Percentiles rank a stretch among this genome's conserved stretches.
Conservation (phyloP, 1,139 yeast species). For the Fermentozyma sake region DNA sequence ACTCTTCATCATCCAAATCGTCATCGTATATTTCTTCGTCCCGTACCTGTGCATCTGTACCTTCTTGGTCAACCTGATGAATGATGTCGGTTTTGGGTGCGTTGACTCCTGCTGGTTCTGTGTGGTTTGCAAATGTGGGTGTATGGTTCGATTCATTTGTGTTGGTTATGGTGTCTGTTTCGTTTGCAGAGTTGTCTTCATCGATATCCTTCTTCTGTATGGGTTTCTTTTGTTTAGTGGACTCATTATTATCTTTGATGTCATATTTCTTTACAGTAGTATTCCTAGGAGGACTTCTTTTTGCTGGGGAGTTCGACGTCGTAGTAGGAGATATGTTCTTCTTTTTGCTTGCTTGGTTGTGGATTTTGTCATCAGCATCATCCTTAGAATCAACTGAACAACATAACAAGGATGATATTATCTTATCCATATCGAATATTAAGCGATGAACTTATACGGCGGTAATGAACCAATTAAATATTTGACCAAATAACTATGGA, state of each 20-base stretch:
- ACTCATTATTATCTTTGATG: neutral
- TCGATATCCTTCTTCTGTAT: constrained; percentile 27
- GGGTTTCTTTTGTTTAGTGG: constrained; percentile 1
- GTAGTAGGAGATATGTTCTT: neutral
- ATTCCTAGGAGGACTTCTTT: neutral
- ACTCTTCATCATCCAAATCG: constrained; percentile 22
- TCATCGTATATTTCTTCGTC: constrained; percentile 9
- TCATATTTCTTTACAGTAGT: neutral
- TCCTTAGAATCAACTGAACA: constrained; percentile 37
- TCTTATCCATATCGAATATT: constrained; percentile 16
- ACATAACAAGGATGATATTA: constrained; percentile 35
- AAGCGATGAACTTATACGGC: too few species aligned
- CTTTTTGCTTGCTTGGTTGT: constrained; percentile 8
- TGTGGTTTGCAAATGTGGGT: constrained; percentile 5
- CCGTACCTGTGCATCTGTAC: constrained; percentile 1
- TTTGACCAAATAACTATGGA: too few species aligned
- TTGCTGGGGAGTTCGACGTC: constrained; percentile 1
- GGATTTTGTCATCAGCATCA: constrained; percentile 25
- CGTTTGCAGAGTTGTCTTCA: constrained; percentile 40
- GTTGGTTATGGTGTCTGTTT: constrained; percentile 43
- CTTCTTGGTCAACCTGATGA: constrained; percentile 6
- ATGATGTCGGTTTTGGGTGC: constrained; percentile 3
- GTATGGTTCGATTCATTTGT: constrained; percentile 24
- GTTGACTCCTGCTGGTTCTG: constrained; percentile 6
- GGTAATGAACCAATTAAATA: too few species aligned